Evolutionary conservation across 1,284 basidiomycete species (phyloP).

Genomic region (Ceratobasidium papillatum): DNA sequence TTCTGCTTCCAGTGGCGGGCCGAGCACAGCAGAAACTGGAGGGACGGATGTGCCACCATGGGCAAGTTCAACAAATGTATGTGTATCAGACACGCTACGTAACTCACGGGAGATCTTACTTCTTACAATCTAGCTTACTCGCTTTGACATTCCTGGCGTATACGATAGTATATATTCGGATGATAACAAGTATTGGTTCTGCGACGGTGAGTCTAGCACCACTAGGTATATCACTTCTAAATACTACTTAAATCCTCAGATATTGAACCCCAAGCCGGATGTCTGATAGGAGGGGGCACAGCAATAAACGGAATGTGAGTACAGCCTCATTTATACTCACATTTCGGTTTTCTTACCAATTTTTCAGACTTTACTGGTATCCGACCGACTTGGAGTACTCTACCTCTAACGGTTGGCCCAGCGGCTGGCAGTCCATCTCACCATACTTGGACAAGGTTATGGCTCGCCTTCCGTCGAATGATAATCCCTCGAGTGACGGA

Average conservation of each 20-base stretch:
- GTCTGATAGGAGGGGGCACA: slow-evolving; percentile 68
- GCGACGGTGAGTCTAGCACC: slow-evolving; percentile 46
- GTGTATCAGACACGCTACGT: slow-evolving; percentile 34
- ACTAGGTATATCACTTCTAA: slow-evolving; percentile 4
- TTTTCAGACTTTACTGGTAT: slow-evolving; percentile 61
- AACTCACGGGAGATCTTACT: background rate
- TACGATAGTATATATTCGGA: slow-evolving; percentile 72
- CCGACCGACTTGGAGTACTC: slow-evolving; percentile 61
- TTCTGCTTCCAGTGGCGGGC: slow-evolving; percentile 63
- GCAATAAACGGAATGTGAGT: slow-evolving; percentile 70
- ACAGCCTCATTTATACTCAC: slow-evolving; percentile 41
- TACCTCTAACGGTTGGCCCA: slow-evolving; percentile 62
- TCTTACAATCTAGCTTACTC: slow-evolving; percentile 58
- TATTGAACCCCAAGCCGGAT: slow-evolving; percentile 68
- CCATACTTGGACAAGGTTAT: slow-evolving; percentile 61
- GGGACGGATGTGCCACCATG: slow-evolving; percentile 66
- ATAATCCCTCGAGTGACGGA: slow-evolving; percentile 67
- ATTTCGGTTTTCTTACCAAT: slow-evolving; percentile 18
- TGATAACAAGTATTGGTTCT: slow-evolving; percentile 65
- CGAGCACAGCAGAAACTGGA: slow-evolving; percentile 65
- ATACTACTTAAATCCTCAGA: slow-evolving; percentile 52
- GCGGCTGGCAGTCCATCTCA: slow-evolving; percentile 61
- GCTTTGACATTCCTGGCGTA: slow-evolving; percentile 69
- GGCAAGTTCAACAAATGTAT: slow-evolving; percentile 60
- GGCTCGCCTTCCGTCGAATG: slow-evolving; percentile 64